Percentiles rank a stretch among this genome's conserved stretches.
phyloP scores from a whole-genome alignment of 257 asterid genomes.

The Gentiana macrophylla region DNA sequence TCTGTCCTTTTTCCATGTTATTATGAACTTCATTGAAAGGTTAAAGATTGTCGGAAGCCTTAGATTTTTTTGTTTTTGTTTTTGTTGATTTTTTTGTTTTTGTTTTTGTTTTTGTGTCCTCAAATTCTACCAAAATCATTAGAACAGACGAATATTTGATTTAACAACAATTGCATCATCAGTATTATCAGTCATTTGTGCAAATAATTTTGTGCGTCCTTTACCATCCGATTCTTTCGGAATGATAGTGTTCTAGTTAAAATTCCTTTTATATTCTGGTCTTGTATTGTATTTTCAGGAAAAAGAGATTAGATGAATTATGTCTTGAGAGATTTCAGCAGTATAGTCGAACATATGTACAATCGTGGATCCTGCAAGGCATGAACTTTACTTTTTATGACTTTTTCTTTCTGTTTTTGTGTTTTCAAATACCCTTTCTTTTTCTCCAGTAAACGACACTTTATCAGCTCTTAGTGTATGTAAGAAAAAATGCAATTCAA shows the following conservation, averaged over 20 bases:
- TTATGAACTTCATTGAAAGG: no score
- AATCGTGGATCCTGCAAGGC: constrained; percentile 96
- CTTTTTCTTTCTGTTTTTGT: constrained; percentile 1
- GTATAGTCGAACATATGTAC: constrained; percentile 80
- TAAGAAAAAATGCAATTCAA: not conserved
- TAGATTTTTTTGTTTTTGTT: no score
- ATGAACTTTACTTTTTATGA: constrained; percentile 11
- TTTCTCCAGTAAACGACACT: no score
- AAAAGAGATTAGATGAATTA: constrained; percentile 80
- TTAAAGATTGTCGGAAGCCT: no score
- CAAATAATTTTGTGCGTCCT: no score
- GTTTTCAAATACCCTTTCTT: not conserved
- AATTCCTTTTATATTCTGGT: constrained; percentile 1
- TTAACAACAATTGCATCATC: no score
- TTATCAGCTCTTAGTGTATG: not conserved
- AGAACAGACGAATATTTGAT: no score
- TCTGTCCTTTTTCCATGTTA: constrained; percentile 1
- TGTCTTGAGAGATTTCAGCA: constrained; percentile 86
- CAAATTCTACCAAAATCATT: no score
- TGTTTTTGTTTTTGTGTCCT: no score
- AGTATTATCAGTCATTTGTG: no score
- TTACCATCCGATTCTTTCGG: no score
- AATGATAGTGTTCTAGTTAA: not conserved
- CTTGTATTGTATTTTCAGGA: constrained; percentile 32
- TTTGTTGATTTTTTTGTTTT: no score